Base-by-base conservation (phyloP, 768 basidiomycete genomes). In the Suillus decipiens region DNA sequence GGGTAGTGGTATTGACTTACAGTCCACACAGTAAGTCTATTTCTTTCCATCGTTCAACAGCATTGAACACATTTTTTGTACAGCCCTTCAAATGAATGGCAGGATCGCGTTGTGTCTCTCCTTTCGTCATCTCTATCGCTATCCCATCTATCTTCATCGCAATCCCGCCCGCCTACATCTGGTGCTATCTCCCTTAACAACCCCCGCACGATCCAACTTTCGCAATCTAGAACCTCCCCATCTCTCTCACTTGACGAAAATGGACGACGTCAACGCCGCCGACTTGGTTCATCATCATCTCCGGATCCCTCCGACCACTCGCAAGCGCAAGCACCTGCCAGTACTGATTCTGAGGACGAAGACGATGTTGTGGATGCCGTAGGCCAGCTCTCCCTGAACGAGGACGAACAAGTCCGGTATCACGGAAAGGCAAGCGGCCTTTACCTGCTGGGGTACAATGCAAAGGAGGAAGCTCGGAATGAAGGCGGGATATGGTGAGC, bases 351-450 rank as follows among this genome's bases (percentile, higher is more conserved):
- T 9, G 73, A 73, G 22, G 76, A 75, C 42, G 81, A 82, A 53
- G 80, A 79, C 48, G 81, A 82, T 60, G 72, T 89, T 3, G 81
- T 84, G 37, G 86, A 88, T 62, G 93, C 92, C 34, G 83, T 95
- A 5, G 94, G 94, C 2, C 93, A 95, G 75, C 79, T 96, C 63
- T 92, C 90, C 66, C 70, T 96, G 68, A 94, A 96, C 69, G 94
- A 96, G 77, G 90, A 95, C 60, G 84, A 86, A 61, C 87, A 95
- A 72, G 86, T 96, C 14, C 79, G 94, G 42, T 95, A 89, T 73
- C 94, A 96, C 69, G 93, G 93, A 34, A 92, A 92, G 74, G 89
- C 85, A 5, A 92, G 90, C 63, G 92, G 93, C 2, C 74, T 95
- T 65, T 87, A 95, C 73, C 79, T 95, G 62, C 75, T 94, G 54